Percentiles rank a stretch among this genome's conserved stretches.
These are phyloP conservation scores for Aphanocladium album DNA, from an alignment of 2,329 filamentous ascomycete genomes.

Conservation along the genomic window DNA sequence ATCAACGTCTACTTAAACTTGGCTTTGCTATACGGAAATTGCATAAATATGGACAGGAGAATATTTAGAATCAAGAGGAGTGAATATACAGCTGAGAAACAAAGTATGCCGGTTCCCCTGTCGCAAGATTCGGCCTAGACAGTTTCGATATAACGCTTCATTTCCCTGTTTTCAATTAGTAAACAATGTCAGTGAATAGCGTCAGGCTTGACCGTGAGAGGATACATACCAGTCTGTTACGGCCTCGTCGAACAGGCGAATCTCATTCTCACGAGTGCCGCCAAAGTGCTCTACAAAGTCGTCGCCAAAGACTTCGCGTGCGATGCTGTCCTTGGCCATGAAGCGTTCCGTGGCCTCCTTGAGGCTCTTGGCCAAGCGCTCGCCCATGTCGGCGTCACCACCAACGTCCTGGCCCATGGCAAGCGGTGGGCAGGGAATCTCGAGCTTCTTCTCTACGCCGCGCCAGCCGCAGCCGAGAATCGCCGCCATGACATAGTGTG, in stretches of 20 bases:
- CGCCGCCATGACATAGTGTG: slow-evolving; percentile 79
- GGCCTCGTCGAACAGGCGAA: slow-evolving; percentile 87
- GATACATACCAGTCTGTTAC: slow-evolving; percentile 86
- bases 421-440: slow-evolving; percentile 75
- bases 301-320: slow-evolving; percentile 90
- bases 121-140: slow-evolving; percentile 37
- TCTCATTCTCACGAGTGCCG: slow-evolving; percentile 87
- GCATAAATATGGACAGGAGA: not conserved
- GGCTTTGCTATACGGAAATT: too few species aligned
- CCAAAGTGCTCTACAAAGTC: slow-evolving; percentile 95
- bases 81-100: not conserved
- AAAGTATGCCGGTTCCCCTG: not conserved
- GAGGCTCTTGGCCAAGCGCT: slow-evolving; percentile 75
- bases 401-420: slow-evolving; percentile 82
- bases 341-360: slow-evolving; percentile 81
- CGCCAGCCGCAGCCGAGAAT: slow-evolving; percentile 86
- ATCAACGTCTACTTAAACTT: too few species aligned
- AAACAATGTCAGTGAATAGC: too few species aligned
- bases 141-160: slow-evolving; percentile 75
- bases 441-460: slow-evolving; percentile 86
- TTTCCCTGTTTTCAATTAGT: slow-evolving; percentile 52
- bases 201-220: too few species aligned
- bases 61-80: not conserved
- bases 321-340: slow-evolving; percentile 71
- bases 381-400: slow-evolving; percentile 63